Percentiles rank a stretch among this genome's conserved stretches.
Conservation (phyloP, 495 filamentous ascomycete genomes). For the Glarea lozoyensis region DNA sequence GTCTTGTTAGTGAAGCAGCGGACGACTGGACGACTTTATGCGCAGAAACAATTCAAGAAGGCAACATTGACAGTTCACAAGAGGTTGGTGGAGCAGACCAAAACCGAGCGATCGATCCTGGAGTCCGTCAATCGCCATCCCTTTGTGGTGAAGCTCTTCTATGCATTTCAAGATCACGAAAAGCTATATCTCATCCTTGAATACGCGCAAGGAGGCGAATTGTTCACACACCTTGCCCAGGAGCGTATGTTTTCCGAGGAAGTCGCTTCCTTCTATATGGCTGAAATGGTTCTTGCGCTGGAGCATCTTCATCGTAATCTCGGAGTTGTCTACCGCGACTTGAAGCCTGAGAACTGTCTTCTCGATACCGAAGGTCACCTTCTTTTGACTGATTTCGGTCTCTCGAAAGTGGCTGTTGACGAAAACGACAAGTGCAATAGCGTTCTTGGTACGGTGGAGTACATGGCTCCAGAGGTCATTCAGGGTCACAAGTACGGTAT, state of each 20-base stretch:
- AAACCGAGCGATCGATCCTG: conserved; percentile 87
- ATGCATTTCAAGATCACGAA: conserved; percentile 96
- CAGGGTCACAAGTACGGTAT: conserved; percentile 78
- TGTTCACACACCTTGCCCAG: conserved; percentile 81
- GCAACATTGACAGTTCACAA: conserved; percentile 88
- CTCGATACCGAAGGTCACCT: conserved; percentile 87
- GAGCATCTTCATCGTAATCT: conserved; percentile 86
- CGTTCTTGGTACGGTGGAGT: conserved; percentile 87
- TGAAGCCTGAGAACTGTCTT: conserved; percentile 97
- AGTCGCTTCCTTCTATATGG: conserved; percentile 92
- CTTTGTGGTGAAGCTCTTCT: conserved; percentile 95
- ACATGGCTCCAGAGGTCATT: conserved; percentile 97
- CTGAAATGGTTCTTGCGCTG: conserved; percentile 88
- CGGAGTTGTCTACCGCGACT: conserved; percentile 90
- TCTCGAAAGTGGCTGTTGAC: conserved; percentile 88
- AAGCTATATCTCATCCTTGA: conserved; percentile 97
- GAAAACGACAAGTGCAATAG: conserved; percentile 74
- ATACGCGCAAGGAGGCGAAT: conserved; percentile 94
- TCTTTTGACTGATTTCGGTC: conserved; percentile 91
- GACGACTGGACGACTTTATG: conserved; percentile 79
- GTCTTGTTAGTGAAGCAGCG: conserved; percentile 86
- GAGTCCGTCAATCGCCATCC: conserved; percentile 94
- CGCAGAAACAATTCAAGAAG: conserved; percentile 98
- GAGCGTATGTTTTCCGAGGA: conserved; percentile 89
- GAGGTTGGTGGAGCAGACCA: conserved; percentile 89